These are phyloP conservation scores for Lanmaoa rubissima DNA, from an alignment of 768 basidiomycete species.

Conservation along the genomic window DNA sequence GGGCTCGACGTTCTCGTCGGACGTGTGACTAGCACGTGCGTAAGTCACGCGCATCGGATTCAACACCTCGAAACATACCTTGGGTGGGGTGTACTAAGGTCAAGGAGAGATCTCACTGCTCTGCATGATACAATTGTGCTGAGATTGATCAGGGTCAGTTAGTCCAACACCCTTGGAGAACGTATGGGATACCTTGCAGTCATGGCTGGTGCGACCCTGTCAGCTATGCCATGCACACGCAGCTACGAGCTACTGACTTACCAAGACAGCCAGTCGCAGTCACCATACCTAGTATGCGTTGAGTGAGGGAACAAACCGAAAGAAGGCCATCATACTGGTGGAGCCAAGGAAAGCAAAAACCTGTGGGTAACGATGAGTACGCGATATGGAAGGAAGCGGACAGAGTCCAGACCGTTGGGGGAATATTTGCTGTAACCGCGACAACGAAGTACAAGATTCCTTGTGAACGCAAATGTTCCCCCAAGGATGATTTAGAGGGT, in stretches of 20 bases:
- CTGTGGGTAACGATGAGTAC: neutral
- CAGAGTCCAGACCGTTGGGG: constrained; percentile 2
- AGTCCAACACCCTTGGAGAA: neutral
- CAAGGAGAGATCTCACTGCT: neutral
- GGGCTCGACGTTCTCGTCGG: neutral
- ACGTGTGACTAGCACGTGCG: neutral
- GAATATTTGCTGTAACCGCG: constrained; percentile 7
- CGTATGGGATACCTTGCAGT: neutral
- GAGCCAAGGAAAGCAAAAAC: neutral
- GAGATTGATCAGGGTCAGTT: neutral
- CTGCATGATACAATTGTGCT: neutral
- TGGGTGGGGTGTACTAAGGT: neutral
- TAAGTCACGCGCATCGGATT: neutral
- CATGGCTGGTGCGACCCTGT: constrained; percentile 3
- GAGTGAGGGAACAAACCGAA: neutral
- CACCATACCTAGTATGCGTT: constrained; percentile 1
- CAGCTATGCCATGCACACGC: neutral
- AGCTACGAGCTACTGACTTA: neutral
- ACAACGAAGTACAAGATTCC: neutral
- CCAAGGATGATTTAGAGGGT: neutral
- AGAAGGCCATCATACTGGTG: neutral
- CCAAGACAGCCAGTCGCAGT: neutral
- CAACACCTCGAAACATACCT: neutral
- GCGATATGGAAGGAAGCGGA: accelerated
- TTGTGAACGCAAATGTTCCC: neutral